Evolutionary conservation across 2,329 filamentous ascomycete species (phyloP).

Genomic region (Gaeumannomyces tritici): DNA sequence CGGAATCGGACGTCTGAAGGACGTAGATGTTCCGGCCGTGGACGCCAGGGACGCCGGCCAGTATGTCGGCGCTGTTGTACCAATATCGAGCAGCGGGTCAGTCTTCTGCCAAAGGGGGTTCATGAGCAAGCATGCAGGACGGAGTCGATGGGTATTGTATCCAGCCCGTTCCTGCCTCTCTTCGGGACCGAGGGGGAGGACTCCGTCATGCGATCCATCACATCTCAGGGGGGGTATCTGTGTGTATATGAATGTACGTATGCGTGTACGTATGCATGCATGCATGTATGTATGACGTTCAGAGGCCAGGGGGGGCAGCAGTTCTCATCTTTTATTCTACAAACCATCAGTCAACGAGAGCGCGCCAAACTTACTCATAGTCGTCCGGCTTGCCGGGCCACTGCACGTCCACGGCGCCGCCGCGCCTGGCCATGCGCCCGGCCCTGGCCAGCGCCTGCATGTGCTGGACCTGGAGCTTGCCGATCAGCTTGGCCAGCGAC

Average conservation of each 20-base stretch:
- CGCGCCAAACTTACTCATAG: background rate
- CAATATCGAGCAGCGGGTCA: background rate
- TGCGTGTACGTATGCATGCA: too few species aligned
- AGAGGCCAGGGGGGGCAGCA: background rate
- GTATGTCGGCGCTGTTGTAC: background rate
- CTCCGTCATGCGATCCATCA: too few species aligned
- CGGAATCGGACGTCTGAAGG: background rate
- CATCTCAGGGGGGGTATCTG: too few species aligned
- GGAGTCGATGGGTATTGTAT: too few species aligned
- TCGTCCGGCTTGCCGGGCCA: constrained; percentile 2
- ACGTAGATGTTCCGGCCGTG: background rate
- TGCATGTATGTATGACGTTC: too few species aligned
- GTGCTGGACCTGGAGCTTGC: background rate
- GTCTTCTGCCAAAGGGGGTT: too few species aligned
- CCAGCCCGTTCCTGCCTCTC: background rate
- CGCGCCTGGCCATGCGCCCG: background rate
- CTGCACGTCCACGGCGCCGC: background rate
- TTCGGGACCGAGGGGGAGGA: too few species aligned
- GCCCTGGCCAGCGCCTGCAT: background rate
- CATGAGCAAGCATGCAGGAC: too few species aligned
- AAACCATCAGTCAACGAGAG: background rate
- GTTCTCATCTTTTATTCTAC: too few species aligned
- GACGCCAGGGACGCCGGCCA: background rate
- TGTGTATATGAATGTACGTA: too few species aligned
- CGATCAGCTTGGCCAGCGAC: background rate